Evolutionary conservation across 768 basidiomycete genomes (phyloP).

Genomic region (Leccinum incarnatum): DNA sequence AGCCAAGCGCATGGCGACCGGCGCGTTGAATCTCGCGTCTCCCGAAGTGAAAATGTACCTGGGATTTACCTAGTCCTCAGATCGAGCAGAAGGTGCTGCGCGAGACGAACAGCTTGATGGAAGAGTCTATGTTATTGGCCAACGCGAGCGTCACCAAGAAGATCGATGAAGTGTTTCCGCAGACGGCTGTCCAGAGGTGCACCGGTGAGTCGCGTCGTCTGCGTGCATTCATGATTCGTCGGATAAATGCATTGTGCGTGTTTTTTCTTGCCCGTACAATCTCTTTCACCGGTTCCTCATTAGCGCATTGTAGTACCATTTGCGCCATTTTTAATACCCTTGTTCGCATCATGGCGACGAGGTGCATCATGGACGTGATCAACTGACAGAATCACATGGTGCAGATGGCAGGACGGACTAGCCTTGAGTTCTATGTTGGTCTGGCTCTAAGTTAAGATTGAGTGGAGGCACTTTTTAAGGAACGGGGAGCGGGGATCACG

Average conservation of each 20-base stretch:
- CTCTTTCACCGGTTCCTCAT: too few species aligned
- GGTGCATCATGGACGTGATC: not conserved
- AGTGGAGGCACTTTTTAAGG: not conserved
- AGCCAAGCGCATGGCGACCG: constrained; percentile 84
- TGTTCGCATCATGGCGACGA: too few species aligned
- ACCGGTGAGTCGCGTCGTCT: not conserved
- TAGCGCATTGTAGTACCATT: constrained; percentile 56
- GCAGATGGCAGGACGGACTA: not conserved
- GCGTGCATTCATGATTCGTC: constrained; percentile 48
- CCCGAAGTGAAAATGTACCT: constrained; percentile 98
- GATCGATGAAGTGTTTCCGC: too few species aligned
- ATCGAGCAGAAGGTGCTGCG: constrained; percentile 75
- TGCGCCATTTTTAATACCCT: constrained; percentile 25
- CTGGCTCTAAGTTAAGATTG: not conserved
- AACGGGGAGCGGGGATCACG: too few species aligned
- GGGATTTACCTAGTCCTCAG: constrained; percentile 87
- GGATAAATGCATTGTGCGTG: constrained; percentile 78
- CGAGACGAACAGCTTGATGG: too few species aligned
- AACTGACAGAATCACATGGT: not conserved
- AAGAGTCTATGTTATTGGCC: too few species aligned
- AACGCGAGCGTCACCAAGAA: too few species aligned
- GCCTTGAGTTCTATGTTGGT: not conserved
- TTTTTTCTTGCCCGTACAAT: too few species aligned
- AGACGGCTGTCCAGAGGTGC: not conserved
- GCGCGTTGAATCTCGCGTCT: constrained; percentile 94